Evolutionary conservation across 306 rosid genomes (phyloP).

Genomic region (Quercus bicolor): DNA sequence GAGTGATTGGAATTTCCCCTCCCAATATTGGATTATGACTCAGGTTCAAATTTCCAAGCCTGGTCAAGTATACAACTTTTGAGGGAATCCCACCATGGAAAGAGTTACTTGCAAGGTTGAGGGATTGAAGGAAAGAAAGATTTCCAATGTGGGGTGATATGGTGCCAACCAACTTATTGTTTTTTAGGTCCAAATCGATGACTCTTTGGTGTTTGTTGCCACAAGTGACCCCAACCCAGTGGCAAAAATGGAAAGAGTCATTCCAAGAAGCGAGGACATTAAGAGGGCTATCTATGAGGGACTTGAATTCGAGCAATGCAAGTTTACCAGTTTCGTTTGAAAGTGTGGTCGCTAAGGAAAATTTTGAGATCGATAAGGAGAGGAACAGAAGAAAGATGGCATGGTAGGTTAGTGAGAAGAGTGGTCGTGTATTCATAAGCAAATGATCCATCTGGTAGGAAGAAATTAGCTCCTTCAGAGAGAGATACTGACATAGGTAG

Average conservation of each 20-base stretch:
- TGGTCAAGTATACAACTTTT: too few species aligned
- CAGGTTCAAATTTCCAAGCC: too few species aligned
- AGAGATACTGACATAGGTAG: too few species aligned
- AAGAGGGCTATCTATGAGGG: neutral
- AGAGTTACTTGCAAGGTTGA: too few species aligned
- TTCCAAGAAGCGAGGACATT: conserved; percentile 7
- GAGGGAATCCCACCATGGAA: too few species aligned
- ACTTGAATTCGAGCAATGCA: conserved; percentile 6
- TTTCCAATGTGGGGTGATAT: too few species aligned
- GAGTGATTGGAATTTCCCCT: too few species aligned
- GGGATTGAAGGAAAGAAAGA: too few species aligned
- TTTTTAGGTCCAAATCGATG: neutral
- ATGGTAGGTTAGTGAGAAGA: neutral
- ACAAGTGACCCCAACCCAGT: conserved; percentile 11
- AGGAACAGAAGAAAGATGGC: neutral
- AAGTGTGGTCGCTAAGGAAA: neutral
- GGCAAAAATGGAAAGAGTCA: conserved; percentile 11
- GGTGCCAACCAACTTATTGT: neutral
- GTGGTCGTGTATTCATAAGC: neutral
- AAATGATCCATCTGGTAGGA: neutral
- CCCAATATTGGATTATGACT: too few species aligned
- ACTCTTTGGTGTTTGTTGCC: conserved; percentile 5
- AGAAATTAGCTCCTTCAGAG: neutral
- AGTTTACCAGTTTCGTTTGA: neutral
- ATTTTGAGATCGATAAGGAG: neutral